These are phyloP conservation scores for Trichomonas tenax DNA, from an alignment of 208 protist species.

Conservation along the genomic window DNA sequence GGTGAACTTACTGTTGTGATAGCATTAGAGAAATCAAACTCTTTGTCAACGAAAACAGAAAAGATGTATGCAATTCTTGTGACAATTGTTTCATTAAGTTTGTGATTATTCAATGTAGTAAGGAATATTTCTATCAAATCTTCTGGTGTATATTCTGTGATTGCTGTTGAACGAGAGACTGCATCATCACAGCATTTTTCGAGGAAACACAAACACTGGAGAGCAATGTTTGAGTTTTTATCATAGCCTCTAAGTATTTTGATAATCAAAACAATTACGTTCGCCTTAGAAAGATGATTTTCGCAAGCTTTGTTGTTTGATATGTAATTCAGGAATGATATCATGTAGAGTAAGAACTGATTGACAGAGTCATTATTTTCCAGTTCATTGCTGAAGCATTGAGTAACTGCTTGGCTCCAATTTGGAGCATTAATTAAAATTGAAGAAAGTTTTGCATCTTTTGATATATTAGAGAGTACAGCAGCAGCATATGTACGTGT, in stretches of 20 bases:
- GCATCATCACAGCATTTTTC: background rate
- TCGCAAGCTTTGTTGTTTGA: background rate
- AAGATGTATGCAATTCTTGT: background rate
- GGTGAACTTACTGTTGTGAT: background rate
- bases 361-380: background rate
- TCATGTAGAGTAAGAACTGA: background rate
- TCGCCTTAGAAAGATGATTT: background rate
- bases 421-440: background rate
- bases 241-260: background rate
- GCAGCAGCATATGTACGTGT: background rate
- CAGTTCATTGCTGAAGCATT: background rate
- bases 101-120: background rate
- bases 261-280: background rate
- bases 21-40: background rate
- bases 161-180: background rate
- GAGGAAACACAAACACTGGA: background rate
- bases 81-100: background rate
- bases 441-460: background rate
- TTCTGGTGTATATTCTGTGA: background rate
- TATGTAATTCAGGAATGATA: background rate
- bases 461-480: background rate
- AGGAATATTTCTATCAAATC: background rate
- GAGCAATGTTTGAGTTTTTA: background rate
- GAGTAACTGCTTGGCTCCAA: background rate
- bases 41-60: background rate